Evolutionary conservation across 768 basidiomycete genomes (phyloP).

Genomic region (Cyclocybe cylindracea): DNA sequence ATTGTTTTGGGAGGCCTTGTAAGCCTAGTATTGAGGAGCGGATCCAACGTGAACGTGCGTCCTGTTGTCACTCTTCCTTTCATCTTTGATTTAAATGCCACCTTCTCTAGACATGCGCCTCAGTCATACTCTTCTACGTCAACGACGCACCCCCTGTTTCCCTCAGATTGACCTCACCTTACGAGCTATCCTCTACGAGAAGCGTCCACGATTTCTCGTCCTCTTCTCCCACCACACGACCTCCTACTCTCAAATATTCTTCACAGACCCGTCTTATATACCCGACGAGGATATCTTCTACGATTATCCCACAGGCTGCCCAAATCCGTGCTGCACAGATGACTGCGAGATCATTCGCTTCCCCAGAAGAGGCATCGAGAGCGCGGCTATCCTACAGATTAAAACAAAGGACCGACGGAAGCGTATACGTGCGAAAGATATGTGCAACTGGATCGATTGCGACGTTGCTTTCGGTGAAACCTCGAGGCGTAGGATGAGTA

Average conservation of each 20-base stretch:
- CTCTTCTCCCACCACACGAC: conserved; percentile 81
- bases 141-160: conserved; percentile 77
- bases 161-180: conserved; percentile 80
- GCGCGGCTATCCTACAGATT: conserved; percentile 63
- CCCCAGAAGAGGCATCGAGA: conserved; percentile 62
- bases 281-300: conserved; percentile 73
- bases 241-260: conserved; percentile 81
- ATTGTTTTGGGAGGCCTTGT: conserved; percentile 60
- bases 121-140: conserved; percentile 63
- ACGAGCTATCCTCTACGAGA: conserved; percentile 75
- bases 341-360: conserved; percentile 86
- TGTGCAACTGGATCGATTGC: conserved; percentile 87
- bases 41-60: conserved; percentile 74
- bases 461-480: conserved; percentile 59
- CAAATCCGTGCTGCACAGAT: conserved; percentile 76
- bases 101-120: conserved; percentile 57
- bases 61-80: conserved; percentile 1
- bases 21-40: conserved; percentile 68
- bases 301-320: conserved; percentile 79
- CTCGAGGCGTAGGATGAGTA: conserved; percentile 15
- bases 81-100: background rate
- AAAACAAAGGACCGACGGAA: conserved; percentile 52
- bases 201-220: conserved; percentile 73
- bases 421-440: conserved; percentile 55
- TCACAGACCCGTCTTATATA: conserved; percentile 70